Evolutionary conservation across 306 rosid genomes (phyloP).

Genomic region (Inga leiocalycina): DNA sequence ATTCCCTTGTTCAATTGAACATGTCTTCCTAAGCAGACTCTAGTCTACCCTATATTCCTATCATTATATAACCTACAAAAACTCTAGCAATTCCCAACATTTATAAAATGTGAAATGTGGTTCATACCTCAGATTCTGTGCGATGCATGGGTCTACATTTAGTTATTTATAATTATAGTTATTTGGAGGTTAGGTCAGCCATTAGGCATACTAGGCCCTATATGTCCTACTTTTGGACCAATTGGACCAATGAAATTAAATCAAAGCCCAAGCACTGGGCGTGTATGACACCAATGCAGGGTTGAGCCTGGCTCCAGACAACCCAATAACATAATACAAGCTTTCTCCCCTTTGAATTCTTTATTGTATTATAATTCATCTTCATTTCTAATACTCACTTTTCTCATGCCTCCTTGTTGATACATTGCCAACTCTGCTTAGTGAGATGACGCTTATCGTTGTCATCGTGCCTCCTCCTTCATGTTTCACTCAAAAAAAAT

Average conservation of each 20-base stretch:
- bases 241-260: not conserved
- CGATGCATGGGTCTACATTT: not conserved
- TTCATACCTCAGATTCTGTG: not conserved
- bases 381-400: not conserved
- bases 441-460: too few species aligned
- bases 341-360: not conserved
- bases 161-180: not conserved
- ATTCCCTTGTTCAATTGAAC: constrained; percentile 23
- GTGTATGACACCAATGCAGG: not conserved
- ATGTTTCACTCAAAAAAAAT: too few species aligned
- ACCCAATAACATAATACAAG: too few species aligned
- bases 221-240: not conserved
- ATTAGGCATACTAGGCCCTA: not conserved
- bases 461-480: too few species aligned
- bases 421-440: too few species aligned
- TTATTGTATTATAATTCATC: not conserved
- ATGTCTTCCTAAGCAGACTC: not conserved
- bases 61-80: not conserved
- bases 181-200: not conserved
- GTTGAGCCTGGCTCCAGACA: not conserved
- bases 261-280: not conserved
- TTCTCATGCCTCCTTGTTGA: not conserved
- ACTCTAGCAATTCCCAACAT: constrained; percentile 23
- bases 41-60: constrained; percentile 11
- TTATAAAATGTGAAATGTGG: not conserved